Evolutionary conservation across 2,329 filamentous ascomycete species (phyloP).

Genomic region (Helotiales sp.): DNA sequence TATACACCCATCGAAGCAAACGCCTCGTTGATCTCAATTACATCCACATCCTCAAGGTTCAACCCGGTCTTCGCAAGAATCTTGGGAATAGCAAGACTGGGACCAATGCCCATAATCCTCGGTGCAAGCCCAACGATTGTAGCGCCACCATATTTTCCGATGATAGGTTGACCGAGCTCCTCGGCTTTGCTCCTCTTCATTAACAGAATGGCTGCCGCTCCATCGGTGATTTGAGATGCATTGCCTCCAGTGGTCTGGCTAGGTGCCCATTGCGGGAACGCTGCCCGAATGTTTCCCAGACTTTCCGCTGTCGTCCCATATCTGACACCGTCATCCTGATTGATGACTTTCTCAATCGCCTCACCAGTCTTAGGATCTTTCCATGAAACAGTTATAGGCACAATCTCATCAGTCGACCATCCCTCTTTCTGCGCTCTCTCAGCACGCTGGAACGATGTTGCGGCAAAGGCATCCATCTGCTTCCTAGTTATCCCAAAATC

Average conservation of each 20-base stretch:
- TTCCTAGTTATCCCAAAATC: conserved; percentile 71
- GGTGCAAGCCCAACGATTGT: conserved; percentile 85
- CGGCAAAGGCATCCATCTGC: conserved; percentile 84
- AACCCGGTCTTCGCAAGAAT: conserved; percentile 84
- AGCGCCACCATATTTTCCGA: conserved; percentile 87
- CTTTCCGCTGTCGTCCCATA: conserved; percentile 81
- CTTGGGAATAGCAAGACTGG: conserved; percentile 91
- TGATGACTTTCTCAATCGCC: conserved; percentile 75
- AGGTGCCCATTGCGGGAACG: conserved; percentile 87
- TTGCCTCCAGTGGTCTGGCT: conserved; percentile 94
- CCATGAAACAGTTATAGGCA: conserved; percentile 77
- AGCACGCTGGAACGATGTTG: conserved; percentile 85
- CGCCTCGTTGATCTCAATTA: conserved; percentile 98
- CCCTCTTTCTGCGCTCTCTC: conserved; percentile 78
- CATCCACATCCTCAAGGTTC: conserved; percentile 82
- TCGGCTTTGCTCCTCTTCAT: conserved; percentile 70
- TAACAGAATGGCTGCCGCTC: conserved; percentile 89
- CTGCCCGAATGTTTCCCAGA: conserved; percentile 83
- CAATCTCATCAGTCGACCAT: conserved; percentile 88
- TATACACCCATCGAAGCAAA: conserved; percentile 93
- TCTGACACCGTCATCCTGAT: conserved; percentile 82
- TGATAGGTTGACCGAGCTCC: conserved; percentile 78
- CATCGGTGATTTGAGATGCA: conserved; percentile 91
- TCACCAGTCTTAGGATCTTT: conserved; percentile 86
- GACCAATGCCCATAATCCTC: conserved; percentile 91